phyloP scores from a whole-genome alignment of 2,329 filamentous ascomycete species.

The Trichoderma pleuroti region DNA sequence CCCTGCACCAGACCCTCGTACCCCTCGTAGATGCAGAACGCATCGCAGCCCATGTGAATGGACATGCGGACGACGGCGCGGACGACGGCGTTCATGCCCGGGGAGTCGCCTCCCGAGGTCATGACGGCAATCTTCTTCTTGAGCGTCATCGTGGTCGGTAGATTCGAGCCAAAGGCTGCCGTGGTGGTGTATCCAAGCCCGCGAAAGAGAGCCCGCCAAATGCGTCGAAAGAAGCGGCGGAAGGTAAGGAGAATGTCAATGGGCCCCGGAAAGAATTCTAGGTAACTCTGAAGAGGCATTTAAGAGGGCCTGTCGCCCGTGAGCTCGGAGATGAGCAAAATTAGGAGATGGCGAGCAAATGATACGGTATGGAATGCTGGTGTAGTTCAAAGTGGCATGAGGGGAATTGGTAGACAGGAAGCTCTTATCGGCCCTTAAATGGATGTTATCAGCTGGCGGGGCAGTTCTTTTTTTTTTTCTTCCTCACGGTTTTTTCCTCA shows the following conservation, averaged over 20 bases:
- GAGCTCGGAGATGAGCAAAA: conserved; percentile 9
- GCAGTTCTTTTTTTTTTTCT: conserved; percentile 14
- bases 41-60: conserved; percentile 77
- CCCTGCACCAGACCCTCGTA: conserved; percentile 94
- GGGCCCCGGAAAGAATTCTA: conserved; percentile 30
- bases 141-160: conserved; percentile 39
- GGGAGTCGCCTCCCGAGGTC: conserved; percentile 91
- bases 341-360: not conserved
- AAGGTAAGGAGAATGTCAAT: conserved; percentile 31
- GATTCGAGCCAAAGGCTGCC: conserved; percentile 19
- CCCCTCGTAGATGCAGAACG: conserved; percentile 83
- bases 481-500: not conserved
- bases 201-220: conserved; percentile 27
- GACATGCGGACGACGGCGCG: conserved; percentile 88
- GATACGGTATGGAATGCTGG: conserved; percentile 3
- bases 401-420: conserved; percentile 18
- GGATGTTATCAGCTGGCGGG: conserved; percentile 19
- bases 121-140: conserved; percentile 79
- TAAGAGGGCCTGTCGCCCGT: conserved; percentile 20
- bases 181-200: conserved; percentile 7
- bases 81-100: conserved; percentile 91
- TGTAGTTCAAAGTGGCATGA: conserved; percentile 11
- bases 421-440: conserved; percentile 19
- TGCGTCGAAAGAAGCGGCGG: conserved; percentile 27
- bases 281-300: conserved; percentile 28